These are phyloP conservation scores for Daedaleopsis sinensis DNA, from an alignment of 768 basidiomycete genomes.

Conservation along the genomic window DNA sequence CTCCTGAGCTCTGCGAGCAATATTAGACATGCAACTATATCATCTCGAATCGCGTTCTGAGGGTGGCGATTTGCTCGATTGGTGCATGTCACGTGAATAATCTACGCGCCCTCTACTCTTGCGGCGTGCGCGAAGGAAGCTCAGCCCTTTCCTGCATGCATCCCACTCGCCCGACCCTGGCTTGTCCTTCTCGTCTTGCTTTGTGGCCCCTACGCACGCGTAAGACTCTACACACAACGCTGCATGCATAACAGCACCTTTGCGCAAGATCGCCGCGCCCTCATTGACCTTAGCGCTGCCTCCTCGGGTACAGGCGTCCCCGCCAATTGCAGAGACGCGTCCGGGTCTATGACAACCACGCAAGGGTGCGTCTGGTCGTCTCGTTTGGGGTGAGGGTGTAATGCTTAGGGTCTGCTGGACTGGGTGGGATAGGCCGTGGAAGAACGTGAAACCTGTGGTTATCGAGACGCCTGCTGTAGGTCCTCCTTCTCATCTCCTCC, in stretches of 20 bases:
- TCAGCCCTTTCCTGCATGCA: conserved; percentile 2
- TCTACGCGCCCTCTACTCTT: not conserved
- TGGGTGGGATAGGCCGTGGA: not conserved
- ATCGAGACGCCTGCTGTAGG: not conserved
- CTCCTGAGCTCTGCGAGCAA: not conserved
- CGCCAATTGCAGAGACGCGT: conserved; percentile 10
- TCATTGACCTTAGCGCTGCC: conserved; percentile 4
- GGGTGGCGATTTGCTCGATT: not conserved
- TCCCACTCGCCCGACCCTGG: not conserved
- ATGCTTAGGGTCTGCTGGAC: not conserved
- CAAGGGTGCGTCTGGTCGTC: not conserved
- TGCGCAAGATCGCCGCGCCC: not conserved
- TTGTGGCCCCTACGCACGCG: no score
- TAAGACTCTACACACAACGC: not conserved
- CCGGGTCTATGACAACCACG: not conserved
- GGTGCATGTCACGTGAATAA: not conserved
- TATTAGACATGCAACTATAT: not conserved
- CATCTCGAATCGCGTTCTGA: no score
- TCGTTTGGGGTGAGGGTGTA: not conserved
- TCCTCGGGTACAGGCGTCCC: conserved; percentile 2
- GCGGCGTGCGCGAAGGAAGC: not conserved
- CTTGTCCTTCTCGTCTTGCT: not conserved
- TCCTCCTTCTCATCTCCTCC: not conserved
- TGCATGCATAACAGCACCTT: conserved; percentile 3
- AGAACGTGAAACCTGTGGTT: not conserved